Conservation (phyloP, 2,329 filamentous ascomycete genomes). For the Diplodia seriata region DNA sequence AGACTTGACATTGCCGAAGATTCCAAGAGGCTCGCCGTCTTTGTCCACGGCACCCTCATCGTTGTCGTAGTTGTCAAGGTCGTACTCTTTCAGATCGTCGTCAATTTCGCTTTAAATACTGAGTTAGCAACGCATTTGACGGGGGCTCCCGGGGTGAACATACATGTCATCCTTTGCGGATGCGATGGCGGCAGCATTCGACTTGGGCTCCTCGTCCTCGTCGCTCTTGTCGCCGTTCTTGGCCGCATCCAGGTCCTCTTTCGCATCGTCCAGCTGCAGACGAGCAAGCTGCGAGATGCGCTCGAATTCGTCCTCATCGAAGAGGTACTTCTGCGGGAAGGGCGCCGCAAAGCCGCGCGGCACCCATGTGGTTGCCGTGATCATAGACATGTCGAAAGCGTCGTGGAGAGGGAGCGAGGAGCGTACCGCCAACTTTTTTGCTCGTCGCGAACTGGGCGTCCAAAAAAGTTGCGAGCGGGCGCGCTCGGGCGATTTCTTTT, state of each 20-base stretch:
- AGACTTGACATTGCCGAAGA: slow-evolving; percentile 95
- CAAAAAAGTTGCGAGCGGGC: slow-evolving; percentile 26
- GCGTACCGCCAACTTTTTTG: slow-evolving; percentile 11
- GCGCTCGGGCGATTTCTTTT: slow-evolving; percentile 22
- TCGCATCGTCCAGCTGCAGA: slow-evolving; percentile 84
- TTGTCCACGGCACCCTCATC: slow-evolving; percentile 73
- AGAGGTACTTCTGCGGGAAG: slow-evolving; percentile 57
- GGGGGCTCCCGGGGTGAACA: slow-evolving; percentile 36
- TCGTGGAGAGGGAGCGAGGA: slow-evolving; percentile 11
- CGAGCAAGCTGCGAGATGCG: slow-evolving; percentile 60
- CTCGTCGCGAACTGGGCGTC: neutral
- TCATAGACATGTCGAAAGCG: slow-evolving; percentile 59
- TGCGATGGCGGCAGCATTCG: slow-evolving; percentile 25
- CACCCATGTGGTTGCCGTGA: slow-evolving; percentile 61
- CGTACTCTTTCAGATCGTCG: slow-evolving; percentile 93
- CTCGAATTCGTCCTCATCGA: slow-evolving; percentile 60
- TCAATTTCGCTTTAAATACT: slow-evolving; percentile 58
- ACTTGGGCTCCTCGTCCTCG: slow-evolving; percentile 39
- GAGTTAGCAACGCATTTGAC: neutral
- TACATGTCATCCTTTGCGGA: slow-evolving; percentile 38
- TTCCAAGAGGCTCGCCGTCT: slow-evolving; percentile 77
- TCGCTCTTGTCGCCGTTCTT: slow-evolving; percentile 53
- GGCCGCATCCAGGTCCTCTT: slow-evolving; percentile 72
- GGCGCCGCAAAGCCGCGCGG: slow-evolving; percentile 59
- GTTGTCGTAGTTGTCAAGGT: slow-evolving; percentile 94